phyloP scores from a whole-genome alignment of 257 asterid species.

The Gynochthodes officinalis region DNA sequence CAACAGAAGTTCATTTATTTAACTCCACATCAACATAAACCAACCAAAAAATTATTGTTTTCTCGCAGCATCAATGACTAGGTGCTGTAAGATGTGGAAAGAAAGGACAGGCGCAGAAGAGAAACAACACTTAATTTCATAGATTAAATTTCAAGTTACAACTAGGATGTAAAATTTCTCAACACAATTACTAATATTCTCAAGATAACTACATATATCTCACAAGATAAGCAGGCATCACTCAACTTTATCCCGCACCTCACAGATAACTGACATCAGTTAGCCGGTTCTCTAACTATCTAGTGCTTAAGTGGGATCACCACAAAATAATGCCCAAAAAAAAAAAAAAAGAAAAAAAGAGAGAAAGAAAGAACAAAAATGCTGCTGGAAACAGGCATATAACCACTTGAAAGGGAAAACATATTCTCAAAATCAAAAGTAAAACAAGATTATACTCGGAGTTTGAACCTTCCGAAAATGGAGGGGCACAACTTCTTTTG shows the following conservation, averaged over 20 bases:
- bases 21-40: not conserved
- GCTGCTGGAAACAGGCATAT: not conserved
- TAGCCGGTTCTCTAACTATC: not conserved
- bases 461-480: conserved; percentile 66
- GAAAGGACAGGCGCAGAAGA: not conserved
- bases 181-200: not conserved
- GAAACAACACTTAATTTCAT: not conserved
- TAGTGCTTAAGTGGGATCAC: not conserved
- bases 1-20: not conserved
- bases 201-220: not conserved
- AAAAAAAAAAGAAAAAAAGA: not conserved
- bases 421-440: not conserved
- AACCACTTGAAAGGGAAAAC: not conserved
- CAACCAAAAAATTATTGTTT: no score
- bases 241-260: not conserved
- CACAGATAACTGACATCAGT: not conserved
- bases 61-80: no score
- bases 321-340: not conserved
- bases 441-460: not conserved
- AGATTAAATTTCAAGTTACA: not conserved
- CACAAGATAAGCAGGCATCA: not conserved
- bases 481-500: conserved; percentile 89
- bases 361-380: not conserved
- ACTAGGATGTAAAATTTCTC: not conserved
- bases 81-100: no score